Base-by-base conservation (phyloP, 2,329 filamentous ascomycete species). In the Ceratocystiopsis minuta region DNA sequence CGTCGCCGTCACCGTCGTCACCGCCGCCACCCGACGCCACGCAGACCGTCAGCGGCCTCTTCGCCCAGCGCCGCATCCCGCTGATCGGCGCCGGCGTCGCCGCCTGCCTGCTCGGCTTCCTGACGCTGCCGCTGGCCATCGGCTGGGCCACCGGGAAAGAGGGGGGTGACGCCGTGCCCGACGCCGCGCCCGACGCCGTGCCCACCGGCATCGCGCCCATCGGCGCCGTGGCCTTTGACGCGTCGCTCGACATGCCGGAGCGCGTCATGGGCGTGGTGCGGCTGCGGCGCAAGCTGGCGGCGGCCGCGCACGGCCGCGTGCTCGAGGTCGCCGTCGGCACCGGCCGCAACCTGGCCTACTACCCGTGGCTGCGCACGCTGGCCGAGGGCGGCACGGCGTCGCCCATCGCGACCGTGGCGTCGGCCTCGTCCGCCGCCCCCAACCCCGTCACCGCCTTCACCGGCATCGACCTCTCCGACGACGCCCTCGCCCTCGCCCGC, bases 271-370 rank as follows among this genome's bases (percentile, higher is more conserved):
- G 75, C 38, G 65, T 78, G 48, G 64, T 60, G 6, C 57, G 55
- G 16, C 55, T 76, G 40, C 65, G 75, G 12, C 58, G 59, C 40
- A 57, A 59, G 17, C 58, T 79, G 20, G 67, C 66, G 2, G 51
- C 55, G 13, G 54, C 57, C 31, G 72, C 68, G 6, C 54, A 53
- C 0, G 75, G 75, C 2, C 60, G 75, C 53, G 74, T 78, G 13
- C 63, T 78, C 31, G 75, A 78, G 55, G 62, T 78, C 13, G 73
- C 72, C 16, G 65, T 78, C 43, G 75, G 75, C 16, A 75, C 74
- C 3, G 75, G 75, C 4, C 63, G 75, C 13, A 79, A 78, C 50
- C 52, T 78, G 15, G 60, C 63, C 34, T 72, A 67, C 54, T 77
- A 77, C 53, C 60, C 68, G 51, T 78, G 72, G 72, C 60, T 59